Percentiles rank a stretch among this genome's conserved stretches.
Conservation (phyloP, 2,329 filamentous ascomycete species). For the Lasiodiplodia sp. region DNA sequence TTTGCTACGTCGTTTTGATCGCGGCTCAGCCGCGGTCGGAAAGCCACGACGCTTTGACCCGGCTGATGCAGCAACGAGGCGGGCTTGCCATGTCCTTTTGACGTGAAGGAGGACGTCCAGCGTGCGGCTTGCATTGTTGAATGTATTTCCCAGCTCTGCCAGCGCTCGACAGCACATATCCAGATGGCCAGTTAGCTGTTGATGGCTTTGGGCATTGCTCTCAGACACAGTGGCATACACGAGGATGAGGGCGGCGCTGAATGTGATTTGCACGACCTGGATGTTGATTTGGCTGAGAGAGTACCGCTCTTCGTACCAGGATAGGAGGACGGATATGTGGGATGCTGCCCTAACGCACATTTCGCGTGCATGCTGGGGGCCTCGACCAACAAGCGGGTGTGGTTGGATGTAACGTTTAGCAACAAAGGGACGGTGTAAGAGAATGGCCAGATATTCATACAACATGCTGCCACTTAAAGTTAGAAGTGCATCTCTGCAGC, state of each 20-base stretch:
- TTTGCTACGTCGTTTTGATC: not conserved
- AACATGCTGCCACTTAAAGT: slow-evolving; percentile 43
- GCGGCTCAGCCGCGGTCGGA: not conserved
- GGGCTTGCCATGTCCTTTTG: slow-evolving; percentile 10
- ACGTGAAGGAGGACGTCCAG: slow-evolving; percentile 16
- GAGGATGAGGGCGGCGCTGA: slow-evolving; percentile 51
- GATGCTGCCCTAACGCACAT: slow-evolving; percentile 53
- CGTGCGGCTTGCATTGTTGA: slow-evolving; percentile 46
- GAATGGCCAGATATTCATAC: slow-evolving; percentile 54
- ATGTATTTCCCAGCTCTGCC: slow-evolving; percentile 50
- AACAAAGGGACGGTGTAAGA: slow-evolving; percentile 54
- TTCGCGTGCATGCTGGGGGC: slow-evolving; percentile 51
- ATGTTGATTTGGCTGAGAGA: slow-evolving; percentile 54
- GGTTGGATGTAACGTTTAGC: slow-evolving; percentile 54
- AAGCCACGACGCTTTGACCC: slow-evolving; percentile 7
- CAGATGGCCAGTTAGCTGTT: slow-evolving; percentile 45
- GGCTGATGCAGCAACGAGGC: not conserved
- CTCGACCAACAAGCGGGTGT: slow-evolving; percentile 49
- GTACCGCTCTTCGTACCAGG: slow-evolving; percentile 51
- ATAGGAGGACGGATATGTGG: slow-evolving; percentile 49
- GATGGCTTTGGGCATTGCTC: slow-evolving; percentile 22
- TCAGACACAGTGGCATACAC: slow-evolving; percentile 40
- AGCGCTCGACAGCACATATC: slow-evolving; percentile 53
- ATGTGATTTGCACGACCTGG: slow-evolving; percentile 54
- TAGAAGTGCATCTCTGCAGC: not conserved